Conservation (phyloP, 441 rosid genomes). For the Croton laevigatus region DNA sequence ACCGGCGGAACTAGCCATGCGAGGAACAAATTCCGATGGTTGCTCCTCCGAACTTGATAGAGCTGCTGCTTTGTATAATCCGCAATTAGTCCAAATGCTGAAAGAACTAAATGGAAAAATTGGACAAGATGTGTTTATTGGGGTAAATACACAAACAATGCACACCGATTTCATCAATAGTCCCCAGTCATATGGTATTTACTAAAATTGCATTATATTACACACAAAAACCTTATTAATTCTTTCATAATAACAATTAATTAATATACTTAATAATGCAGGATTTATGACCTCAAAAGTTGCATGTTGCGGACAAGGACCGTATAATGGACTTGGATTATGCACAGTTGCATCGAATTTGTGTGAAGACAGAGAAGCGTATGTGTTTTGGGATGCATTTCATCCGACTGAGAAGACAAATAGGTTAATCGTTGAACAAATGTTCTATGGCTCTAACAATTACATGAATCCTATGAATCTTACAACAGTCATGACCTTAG, state of each 20-base stretch:
- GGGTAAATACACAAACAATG: slow-evolving; percentile 48
- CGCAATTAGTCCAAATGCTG: slow-evolving; percentile 52
- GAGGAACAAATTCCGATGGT: slow-evolving; percentile 37
- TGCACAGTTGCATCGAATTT: slow-evolving; percentile 29
- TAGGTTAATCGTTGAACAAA: slow-evolving; percentile 19
- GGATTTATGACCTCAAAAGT: slow-evolving; percentile 25
- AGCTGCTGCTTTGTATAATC: slow-evolving; percentile 57
- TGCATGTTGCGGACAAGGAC: slow-evolving; percentile 34
- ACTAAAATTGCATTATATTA: not conserved
- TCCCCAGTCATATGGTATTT: slow-evolving; percentile 48
- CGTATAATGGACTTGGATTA: slow-evolving; percentile 30
- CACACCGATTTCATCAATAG: slow-evolving; percentile 41
- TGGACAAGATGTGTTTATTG: slow-evolving; percentile 47
- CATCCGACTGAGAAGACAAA: slow-evolving; percentile 36
- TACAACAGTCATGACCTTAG: slow-evolving; percentile 29
- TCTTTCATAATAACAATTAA: not conserved
- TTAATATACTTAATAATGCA: not conserved
- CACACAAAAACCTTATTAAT: not conserved
- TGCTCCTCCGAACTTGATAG: slow-evolving; percentile 48
- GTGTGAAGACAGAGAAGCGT: slow-evolving; percentile 26
- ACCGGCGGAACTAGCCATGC: slow-evolving; percentile 58
- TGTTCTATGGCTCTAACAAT: slow-evolving; percentile 21
- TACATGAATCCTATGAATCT: slow-evolving; percentile 38
- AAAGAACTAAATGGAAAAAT: slow-evolving; percentile 34
- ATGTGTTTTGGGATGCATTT: slow-evolving; percentile 35